A percentile compares a stretch with the other conserved stretches of the same genome.
phyloP scores from a whole-genome alignment of 306 rosid species.

The Aeschynomene evenia region DNA sequence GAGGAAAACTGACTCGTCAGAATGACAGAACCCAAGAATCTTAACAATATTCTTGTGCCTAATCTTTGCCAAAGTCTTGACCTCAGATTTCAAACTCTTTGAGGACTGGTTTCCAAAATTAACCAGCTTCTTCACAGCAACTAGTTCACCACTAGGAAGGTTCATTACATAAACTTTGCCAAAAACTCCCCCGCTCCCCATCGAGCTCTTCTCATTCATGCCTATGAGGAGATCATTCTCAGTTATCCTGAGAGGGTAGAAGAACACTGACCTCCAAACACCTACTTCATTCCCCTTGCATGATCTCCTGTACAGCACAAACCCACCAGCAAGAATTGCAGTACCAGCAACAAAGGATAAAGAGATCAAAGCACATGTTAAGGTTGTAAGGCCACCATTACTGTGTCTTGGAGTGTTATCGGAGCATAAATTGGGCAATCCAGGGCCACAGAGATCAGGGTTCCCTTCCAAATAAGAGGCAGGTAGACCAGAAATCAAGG shows the following conservation, averaged over 20 bases:
- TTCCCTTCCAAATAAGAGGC: slow-evolving; percentile 97
- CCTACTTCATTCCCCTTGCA: slow-evolving; percentile 45
- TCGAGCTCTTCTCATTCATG: slow-evolving; percentile 78
- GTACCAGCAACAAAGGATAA: slow-evolving; percentile 69
- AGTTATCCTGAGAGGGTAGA: slow-evolving; percentile 87
- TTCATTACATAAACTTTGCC: slow-evolving; percentile 70
- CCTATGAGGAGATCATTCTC: slow-evolving; percentile 81
- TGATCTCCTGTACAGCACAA: slow-evolving; percentile 53
- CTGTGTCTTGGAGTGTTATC: slow-evolving; percentile 51
- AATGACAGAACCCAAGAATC: slow-evolving; percentile 84
- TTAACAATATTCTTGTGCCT: slow-evolving; percentile 87
- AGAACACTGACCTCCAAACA: slow-evolving; percentile 77
- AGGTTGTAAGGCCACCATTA: slow-evolving; percentile 50
- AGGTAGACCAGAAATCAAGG: slow-evolving; percentile 85
- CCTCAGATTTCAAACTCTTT: slow-evolving; percentile 72
- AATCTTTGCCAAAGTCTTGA: slow-evolving; percentile 85
- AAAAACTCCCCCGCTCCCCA: slow-evolving; percentile 63
- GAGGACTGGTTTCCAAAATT: slow-evolving; percentile 73
- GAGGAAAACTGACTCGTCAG: slow-evolving; percentile 74
- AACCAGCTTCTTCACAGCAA: slow-evolving; percentile 81
- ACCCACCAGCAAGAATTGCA: slow-evolving; percentile 58
- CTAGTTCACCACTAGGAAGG: slow-evolving; percentile 77
- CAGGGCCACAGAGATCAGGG: slow-evolving; percentile 83
- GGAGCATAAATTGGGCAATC: slow-evolving; percentile 70
- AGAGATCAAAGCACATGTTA: slow-evolving; percentile 65